Percentiles rank a stretch among this genome's conserved stretches.
Conservation (phyloP, 148 eudicot species). For the Amaranthus hypochondriacus region DNA sequence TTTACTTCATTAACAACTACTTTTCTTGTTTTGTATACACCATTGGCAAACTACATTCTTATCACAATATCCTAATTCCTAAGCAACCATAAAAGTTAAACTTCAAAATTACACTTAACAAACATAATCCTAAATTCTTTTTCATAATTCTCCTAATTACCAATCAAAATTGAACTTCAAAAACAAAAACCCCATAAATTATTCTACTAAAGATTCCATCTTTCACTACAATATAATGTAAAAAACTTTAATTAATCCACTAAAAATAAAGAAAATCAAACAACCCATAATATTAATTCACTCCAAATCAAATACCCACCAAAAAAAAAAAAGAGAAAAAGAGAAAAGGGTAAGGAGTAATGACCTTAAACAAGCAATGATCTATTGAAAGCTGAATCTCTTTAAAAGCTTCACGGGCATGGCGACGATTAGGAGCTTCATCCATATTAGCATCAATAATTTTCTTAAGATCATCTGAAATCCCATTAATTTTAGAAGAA, state of each 20-base stretch:
- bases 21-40: no score
- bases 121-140: no score
- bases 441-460: slow-evolving; percentile 74
- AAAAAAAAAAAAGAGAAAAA: not conserved
- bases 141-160: not conserved
- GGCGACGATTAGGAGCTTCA: slow-evolving; percentile 58
- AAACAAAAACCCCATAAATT: not conserved
- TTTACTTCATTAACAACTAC: no score
- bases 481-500: slow-evolving; percentile 36
- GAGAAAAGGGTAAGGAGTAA: not conserved
- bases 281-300: not conserved
- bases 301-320: not conserved
- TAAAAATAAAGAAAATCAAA: not conserved
- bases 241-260: not conserved
- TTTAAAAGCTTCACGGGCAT: slow-evolving; percentile 89
- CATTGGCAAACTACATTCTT: no score
- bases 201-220: not conserved
- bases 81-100: not conserved
- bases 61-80: no score
- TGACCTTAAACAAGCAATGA: slow-evolving; percentile 84
- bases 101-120: not conserved
- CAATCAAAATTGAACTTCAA: not conserved
- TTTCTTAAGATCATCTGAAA: slow-evolving; percentile 48
- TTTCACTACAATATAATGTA: not conserved
- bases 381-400: slow-evolving; percentile 71